These are phyloP conservation scores for Diaporthe australafricana DNA, from an alignment of 2,329 filamentous ascomycete genomes.

Conservation along the genomic window DNA sequence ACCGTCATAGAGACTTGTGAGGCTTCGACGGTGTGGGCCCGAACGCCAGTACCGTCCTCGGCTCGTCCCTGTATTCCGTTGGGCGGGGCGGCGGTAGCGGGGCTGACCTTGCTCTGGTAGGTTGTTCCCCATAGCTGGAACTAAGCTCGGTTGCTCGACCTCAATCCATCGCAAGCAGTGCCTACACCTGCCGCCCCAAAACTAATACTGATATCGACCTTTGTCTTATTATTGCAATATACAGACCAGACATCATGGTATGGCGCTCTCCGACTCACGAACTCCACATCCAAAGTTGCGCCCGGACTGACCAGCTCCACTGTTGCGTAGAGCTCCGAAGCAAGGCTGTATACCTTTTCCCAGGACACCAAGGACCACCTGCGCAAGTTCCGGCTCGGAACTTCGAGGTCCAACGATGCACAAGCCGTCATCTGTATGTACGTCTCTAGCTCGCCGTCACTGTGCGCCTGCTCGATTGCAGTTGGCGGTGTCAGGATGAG, in stretches of 20 bases:
- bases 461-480: constrained; percentile 70
- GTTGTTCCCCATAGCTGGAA: neutral
- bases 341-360: constrained; percentile 92
- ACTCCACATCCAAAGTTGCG: neutral
- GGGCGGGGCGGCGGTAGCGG: constrained; percentile 29
- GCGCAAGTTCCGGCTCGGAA: constrained; percentile 93
- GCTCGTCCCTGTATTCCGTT: constrained; percentile 7
- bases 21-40: constrained; percentile 15
- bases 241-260: constrained; percentile 32
- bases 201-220: neutral
- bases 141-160: constrained; percentile 3
- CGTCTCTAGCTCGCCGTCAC: constrained; percentile 44
- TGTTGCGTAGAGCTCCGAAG: constrained; percentile 75
- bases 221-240: neutral
- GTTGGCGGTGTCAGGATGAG: constrained; percentile 43
- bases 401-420: constrained; percentile 85
- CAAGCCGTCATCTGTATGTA: constrained; percentile 94
- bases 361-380: constrained; percentile 89
- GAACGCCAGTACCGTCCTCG: constrained; percentile 30
- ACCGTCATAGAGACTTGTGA: constrained; percentile 4
- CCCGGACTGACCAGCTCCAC: neutral
- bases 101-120: constrained; percentile 19
- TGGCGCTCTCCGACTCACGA: neutral
- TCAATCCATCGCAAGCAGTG: neutral
- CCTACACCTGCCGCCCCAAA: neutral